Conservation (phyloP, 345 rosid species). For the Combretum micranthum region DNA sequence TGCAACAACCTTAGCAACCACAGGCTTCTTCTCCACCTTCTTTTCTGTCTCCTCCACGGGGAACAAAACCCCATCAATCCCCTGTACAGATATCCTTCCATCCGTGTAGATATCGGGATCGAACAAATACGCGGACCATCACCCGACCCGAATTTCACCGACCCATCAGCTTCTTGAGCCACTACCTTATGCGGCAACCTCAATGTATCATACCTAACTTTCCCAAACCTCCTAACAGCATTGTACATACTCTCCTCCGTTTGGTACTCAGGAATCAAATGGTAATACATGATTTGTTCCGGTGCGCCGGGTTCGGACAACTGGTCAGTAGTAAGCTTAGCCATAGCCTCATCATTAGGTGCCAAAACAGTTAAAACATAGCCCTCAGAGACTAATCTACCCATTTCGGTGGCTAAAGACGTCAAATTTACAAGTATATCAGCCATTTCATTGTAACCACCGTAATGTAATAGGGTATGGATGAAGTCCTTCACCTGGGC, state of each 20-base stretch:
- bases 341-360: slow-evolving; percentile 56
- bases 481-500: slow-evolving; percentile 52
- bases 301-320: slow-evolving; percentile 52
- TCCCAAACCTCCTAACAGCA: slow-evolving; percentile 45
- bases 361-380: slow-evolving; percentile 52
- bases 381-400: slow-evolving; percentile 42
- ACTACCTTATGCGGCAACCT: slow-evolving; percentile 43
- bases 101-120: slow-evolving; percentile 55
- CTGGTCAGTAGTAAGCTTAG: slow-evolving; percentile 43
- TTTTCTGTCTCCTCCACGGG: slow-evolving; percentile 21
- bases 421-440: slow-evolving; percentile 49
- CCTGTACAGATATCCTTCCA: slow-evolving; percentile 45
- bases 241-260: slow-evolving; percentile 60
- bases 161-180: slow-evolving; percentile 50
- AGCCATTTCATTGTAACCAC: slow-evolving; percentile 55
- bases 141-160: slow-evolving; percentile 40
- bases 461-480: slow-evolving; percentile 37
- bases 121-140: slow-evolving; percentile 38
- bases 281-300: slow-evolving; percentile 49
- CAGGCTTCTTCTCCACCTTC: slow-evolving; percentile 6
- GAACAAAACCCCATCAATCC: slow-evolving; percentile 44
- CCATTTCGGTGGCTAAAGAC: slow-evolving; percentile 47
- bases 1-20: slow-evolving; percentile 19
- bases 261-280: slow-evolving; percentile 49
- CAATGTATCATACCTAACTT: slow-evolving; percentile 36